Evolutionary conservation across 768 basidiomycete genomes (phyloP), one percentile per base, ranked within the genome.

Genomic region (Cyclocybe cylindracea): DNA sequence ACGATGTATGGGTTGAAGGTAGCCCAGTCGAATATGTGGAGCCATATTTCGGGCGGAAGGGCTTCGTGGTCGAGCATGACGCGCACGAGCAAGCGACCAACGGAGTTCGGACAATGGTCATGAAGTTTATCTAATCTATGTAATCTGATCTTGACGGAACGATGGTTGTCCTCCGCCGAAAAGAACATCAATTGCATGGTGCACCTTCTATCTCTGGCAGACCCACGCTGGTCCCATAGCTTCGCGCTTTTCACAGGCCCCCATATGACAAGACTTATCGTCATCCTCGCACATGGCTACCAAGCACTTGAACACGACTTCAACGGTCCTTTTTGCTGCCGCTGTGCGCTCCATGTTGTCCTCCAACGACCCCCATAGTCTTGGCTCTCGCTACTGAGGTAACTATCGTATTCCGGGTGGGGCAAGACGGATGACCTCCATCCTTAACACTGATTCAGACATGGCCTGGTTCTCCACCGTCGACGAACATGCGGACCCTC

Each of bases 31-130:
- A 86, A 72, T 13, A 86, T 73, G 42, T 75, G 61, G 10, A 81
- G 64, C 83, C 80, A 84, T 29, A 85, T 59, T 57, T 86, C 84
- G 14, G 75, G 66, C 7, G 83, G 83, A 7, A 16, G 84, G 66
- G 9, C 46, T 13, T 53, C 52, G 51, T 69, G 62, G 53, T 57
- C 44, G 4, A 55, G 53, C 57, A 56, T 61, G 35, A 44, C 16
- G 16, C 16, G 37, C 39, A 39, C 24, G 16, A n/a, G 38, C 16
- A 16, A 42, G 31, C 24, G n/a, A 41, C 46, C 44, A 38, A 46
- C 38, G 45, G 24, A 29, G 33, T 29, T n/a, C 14, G 34, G 44
- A 39, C 32, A 31, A 43, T 11, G 18, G 16, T 10, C 24, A 13
- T 10, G 19, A 24, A 32, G 51, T 32, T 40, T 47, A 53, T 53